Conservation (phyloP, 129 eudicot species). For the Tagetes erecta region DNA sequence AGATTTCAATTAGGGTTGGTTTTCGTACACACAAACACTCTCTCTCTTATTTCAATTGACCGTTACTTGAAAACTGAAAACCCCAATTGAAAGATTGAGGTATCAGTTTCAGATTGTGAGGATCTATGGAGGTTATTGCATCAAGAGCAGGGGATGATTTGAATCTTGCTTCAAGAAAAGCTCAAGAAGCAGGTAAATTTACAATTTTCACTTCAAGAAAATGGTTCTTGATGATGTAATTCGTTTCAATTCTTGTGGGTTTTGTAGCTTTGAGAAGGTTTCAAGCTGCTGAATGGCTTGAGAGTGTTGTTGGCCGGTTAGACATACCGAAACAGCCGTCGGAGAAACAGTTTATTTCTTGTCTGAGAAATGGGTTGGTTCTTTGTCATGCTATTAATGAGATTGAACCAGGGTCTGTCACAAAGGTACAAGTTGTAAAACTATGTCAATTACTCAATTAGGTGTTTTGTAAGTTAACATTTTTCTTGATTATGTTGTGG, state of each 20-base stretch:
- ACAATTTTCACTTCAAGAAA: background rate
- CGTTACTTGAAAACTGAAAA: background rate
- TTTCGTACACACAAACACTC: slow-evolving; percentile 16
- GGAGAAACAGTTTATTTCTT: slow-evolving; percentile 74
- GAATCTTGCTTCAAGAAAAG: slow-evolving; percentile 87
- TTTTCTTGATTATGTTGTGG: background rate
- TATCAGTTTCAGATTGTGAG: slow-evolving; percentile 20
- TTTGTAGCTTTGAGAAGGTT: slow-evolving; percentile 72
- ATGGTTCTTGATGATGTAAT: background rate
- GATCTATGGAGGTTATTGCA: slow-evolving; percentile 62
- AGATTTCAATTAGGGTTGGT: slow-evolving; percentile 25
- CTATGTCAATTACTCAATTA: background rate
- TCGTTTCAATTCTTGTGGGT: background rate
- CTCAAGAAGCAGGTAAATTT: slow-evolving; percentile 79
- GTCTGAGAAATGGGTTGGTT: slow-evolving; percentile 84
- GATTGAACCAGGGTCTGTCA: slow-evolving; percentile 84
- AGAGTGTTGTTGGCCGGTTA: slow-evolving; percentile 75
- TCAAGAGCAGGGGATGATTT: slow-evolving; percentile 51
- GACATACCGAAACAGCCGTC: slow-evolving; percentile 67
- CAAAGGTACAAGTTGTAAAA: slow-evolving; percentile 50
- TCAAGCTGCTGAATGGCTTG: slow-evolving; percentile 86
- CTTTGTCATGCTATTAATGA: slow-evolving; percentile 93
- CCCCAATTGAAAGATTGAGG: slow-evolving; percentile 24
- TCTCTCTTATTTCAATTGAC: background rate
- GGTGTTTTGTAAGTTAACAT: background rate